phyloP scores from a whole-genome alignment of 1,284 basidiomycete species.

The Tranzscheliella williamsii region DNA sequence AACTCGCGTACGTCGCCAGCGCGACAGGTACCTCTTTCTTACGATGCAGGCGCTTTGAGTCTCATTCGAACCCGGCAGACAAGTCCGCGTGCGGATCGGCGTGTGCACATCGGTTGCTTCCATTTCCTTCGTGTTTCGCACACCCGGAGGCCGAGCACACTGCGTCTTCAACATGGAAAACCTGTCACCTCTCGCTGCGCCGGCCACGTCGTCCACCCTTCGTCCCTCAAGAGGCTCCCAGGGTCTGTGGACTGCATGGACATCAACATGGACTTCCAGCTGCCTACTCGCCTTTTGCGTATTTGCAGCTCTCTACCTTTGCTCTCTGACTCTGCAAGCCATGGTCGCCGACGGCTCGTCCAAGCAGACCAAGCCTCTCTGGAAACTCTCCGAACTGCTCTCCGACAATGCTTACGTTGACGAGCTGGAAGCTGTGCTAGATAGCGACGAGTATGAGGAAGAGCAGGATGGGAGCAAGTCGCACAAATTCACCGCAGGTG shows the following conservation, averaged over 20 bases:
- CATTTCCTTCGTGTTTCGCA: no score
- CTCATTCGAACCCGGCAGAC: no score
- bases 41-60: no score
- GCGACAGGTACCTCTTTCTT: no score
- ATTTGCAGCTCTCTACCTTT: background rate
- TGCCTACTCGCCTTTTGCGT: constrained; percentile 3
- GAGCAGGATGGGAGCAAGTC: constrained; percentile 18
- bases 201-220: no score
- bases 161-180: no score
- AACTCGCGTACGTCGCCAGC: no score
- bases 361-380: constrained; percentile 10
- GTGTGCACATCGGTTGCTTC: no score
- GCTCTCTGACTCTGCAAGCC: constrained; percentile 1
- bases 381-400: constrained; percentile 13
- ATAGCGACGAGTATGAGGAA: constrained; percentile 36
- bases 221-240: no score
- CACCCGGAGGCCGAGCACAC: no score
- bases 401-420: constrained; percentile 5
- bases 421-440: constrained; percentile 15
- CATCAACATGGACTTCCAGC: constrained; percentile 8
- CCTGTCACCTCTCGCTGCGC: no score
- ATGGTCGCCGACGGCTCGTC: background rate
- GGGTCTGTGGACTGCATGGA: constrained; percentile 5
- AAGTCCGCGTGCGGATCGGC: no score
- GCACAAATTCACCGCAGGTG: constrained; percentile 16